These are phyloP conservation scores for Sambucus nigra DNA, from an alignment of 129 eudicot species.

Conservation along the genomic window DNA sequence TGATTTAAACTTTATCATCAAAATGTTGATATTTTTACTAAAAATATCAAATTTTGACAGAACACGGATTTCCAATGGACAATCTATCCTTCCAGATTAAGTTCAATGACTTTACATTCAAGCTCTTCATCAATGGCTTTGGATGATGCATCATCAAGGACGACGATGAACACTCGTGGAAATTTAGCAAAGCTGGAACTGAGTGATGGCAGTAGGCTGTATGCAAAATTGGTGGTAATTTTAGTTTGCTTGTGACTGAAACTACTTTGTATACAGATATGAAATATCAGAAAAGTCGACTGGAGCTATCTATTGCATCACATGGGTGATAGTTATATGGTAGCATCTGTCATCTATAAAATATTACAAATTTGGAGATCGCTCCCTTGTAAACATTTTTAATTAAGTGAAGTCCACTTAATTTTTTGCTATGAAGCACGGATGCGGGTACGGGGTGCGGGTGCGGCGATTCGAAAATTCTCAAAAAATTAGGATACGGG, in stretches of 20 bases:
- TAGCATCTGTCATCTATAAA: background rate
- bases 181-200: conserved; percentile 67
- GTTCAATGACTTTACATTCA: conserved; percentile 52
- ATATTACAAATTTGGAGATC: too few relatives aligned
- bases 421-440: too few relatives aligned
- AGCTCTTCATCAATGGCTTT: conserved; percentile 32
- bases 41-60: conserved; percentile 29
- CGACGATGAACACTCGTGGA: conserved; percentile 24
- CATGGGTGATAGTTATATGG: background rate
- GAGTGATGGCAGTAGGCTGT: conserved; percentile 61
- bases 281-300: background rate
- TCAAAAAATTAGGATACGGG: too few relatives aligned
- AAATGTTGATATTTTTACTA: conserved; percentile 1
- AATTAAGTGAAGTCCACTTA: too few relatives aligned
- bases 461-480: too few relatives aligned
- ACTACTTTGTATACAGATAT: background rate
- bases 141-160: conserved; percentile 15
- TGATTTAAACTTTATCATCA: background rate
- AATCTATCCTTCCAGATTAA: conserved; percentile 55
- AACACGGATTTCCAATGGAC: conserved; percentile 46
- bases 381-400: too few relatives aligned
- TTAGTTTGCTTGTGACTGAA: background rate
- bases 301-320: background rate
- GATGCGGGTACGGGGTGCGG: too few relatives aligned
- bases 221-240: conserved; percentile 88